Conservation (phyloP, 306 rosid genomes). For the Quercus berberidifolia region DNA sequence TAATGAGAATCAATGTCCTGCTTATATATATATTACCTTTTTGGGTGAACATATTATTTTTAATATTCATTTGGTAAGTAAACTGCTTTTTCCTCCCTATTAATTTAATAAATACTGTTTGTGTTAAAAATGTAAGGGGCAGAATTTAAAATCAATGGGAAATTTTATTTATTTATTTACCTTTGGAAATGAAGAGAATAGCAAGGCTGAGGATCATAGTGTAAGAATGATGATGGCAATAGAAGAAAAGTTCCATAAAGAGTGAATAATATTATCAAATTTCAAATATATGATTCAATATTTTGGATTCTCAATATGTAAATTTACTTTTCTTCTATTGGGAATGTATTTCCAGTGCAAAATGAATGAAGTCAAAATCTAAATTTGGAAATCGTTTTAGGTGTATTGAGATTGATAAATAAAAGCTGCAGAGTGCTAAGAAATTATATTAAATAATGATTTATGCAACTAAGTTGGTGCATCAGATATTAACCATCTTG, state of each 20-base stretch:
- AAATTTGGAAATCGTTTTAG: not conserved
- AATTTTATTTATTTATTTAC: slow-evolving; percentile 15
- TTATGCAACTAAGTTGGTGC: not conserved
- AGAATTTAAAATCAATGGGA: not conserved
- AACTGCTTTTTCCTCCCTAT: not conserved
- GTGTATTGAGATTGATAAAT: not conserved
- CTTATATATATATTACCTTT: not conserved
- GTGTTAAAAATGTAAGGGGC: no score
- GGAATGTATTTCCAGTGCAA: no score
- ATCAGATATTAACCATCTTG: not conserved
- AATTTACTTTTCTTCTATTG: not conserved
- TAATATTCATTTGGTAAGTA: not conserved
- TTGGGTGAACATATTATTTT: not conserved
- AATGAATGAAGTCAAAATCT: not conserved
- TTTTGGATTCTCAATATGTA: no score
- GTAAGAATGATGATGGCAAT: slow-evolving; percentile 8
- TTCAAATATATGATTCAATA: no score
- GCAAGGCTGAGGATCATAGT: slow-evolving; percentile 17
- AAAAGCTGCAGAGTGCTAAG: not conserved
- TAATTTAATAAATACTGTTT: not conserved
- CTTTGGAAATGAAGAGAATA: slow-evolving; percentile 34
- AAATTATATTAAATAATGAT: not conserved
- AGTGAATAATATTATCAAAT: not conserved
- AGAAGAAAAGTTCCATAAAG: slow-evolving; percentile 27
- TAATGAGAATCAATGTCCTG: not conserved